Evolutionary conservation across 2,329 filamentous ascomycete genomes (phyloP), one percentile per base, ranked within the genome.

Genomic region (Colletotrichum tanaceti): DNA sequence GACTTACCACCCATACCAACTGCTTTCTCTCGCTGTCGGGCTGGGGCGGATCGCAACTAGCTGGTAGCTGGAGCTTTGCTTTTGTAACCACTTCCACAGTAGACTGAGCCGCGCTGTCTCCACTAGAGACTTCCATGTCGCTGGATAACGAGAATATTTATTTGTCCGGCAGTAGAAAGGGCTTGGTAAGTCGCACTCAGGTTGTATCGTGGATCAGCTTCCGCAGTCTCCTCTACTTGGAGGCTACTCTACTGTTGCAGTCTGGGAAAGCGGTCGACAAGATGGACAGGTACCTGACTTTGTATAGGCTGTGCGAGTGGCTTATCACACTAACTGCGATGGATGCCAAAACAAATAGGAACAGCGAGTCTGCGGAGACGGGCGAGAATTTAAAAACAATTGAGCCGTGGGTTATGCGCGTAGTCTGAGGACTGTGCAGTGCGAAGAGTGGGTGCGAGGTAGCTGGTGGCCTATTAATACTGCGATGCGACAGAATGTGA

Each of bases 1-100:
- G 38, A 83, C 89, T 77, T 84, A 96, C 93, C 77, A 98, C 89
- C 95, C 95, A 98, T 81, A 95, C 91, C 71, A 94, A 87, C 77
- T 91, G 91, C 77, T 90, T 91, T 2, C 88, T 84, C 13, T 91
- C 89, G 65, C 91, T 90, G 54, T 87, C 86, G 13, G 90, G 86
- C 20, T 89, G 87, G 0, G 94, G 94, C 32, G 95, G 95, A 73
- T 97, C 93, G 77, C 94, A 97, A 73, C 93, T 97, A 41, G 90
- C 84, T 1, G 95, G 95, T 3, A 98, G 87, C 73, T 90, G 83
- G 39, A 89, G 80, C 73, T 80, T 85, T 10, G 39, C 11, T 44
- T 24, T 63, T 24, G 39, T 9, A 11, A 43, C 11, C 28, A 39
- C 64, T 10, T 70, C 67, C 20, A 54, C 22, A 46, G 58, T 20